Evolutionary conservation across 768 basidiomycete genomes (phyloP), one percentile per base, ranked within the genome.

Genomic region (Suillus subalutaceus): DNA sequence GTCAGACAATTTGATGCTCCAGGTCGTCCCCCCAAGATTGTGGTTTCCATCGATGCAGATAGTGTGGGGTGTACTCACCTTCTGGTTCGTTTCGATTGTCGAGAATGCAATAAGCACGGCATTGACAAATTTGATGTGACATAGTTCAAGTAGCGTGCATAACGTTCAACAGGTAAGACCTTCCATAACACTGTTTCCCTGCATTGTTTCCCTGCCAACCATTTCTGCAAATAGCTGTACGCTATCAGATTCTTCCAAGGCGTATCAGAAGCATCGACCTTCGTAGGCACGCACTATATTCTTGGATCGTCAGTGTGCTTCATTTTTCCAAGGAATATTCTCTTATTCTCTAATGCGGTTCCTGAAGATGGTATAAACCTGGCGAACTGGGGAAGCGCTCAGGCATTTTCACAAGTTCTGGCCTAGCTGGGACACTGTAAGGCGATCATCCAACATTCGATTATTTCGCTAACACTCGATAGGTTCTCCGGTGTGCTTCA

Each of bases 171-270:
- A 89, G 80, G 89, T 86, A 67, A 30, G 5, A 62, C 68, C 32
- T 18, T 58, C 18, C 60, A 16, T 13, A 30, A 65, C 41, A 41
- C 32, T 18, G 2, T 26, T 12, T 23, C 6, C 38, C 3, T 57
- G 18, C 41, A 41, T 37, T 18, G 2, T 26, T 12, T 23, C 6
- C 38, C 3, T 57, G 18, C 35, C 59, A 58, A 66, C 53, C 53
- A 12, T 57, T 52, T 18, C 65, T 3, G 10, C 40, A 41, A 63
- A 62, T 62, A 89, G 88, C 78, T 92, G 61, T 90, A 88, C 73
- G 88, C 81, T 37, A 89, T 92, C 66, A 83, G 90, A 10, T 91
- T 92, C 72, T 83, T 91, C 63, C 90, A 90, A 75, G 91, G 88
- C 30, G 79, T 91, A 65, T 85, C 87, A 8, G 91, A 92, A 75